phyloP scores from a whole-genome alignment of 257 asterid species.

The Anisodus tanguticus region DNA sequence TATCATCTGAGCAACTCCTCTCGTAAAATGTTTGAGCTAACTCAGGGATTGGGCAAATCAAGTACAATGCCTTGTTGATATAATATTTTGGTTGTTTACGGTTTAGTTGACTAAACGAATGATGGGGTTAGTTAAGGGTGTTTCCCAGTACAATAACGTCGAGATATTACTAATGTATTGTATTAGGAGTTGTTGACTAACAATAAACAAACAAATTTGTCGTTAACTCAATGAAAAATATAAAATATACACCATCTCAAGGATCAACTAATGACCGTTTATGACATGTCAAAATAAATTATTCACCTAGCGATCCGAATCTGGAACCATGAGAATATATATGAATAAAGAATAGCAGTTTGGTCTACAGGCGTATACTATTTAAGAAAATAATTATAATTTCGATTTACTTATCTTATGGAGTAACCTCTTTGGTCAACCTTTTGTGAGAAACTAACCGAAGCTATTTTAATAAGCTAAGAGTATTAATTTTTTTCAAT shows the following conservation, averaged over 20 bases:
- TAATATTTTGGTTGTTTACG: neutral
- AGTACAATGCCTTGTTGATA: neutral
- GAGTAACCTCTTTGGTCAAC: too few species aligned
- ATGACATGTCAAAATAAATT: neutral
- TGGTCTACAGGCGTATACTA: neutral
- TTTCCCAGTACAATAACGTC: neutral
- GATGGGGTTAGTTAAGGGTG: neutral
- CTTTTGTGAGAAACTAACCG: too few species aligned
- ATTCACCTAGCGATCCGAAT: neutral
- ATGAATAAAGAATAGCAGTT: too few species aligned
- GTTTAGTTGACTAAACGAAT: slow-evolving; percentile 19
- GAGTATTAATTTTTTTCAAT: too few species aligned
- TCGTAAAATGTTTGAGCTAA: neutral
- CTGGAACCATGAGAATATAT: neutral
- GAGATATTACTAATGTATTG: neutral
- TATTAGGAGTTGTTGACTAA: slow-evolving; percentile 11
- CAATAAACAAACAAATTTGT: neutral
- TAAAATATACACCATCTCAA: neutral
- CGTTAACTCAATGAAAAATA: neutral
- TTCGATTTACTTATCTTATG: neutral
- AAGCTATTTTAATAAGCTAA: too few species aligned
- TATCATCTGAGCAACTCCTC: too few species aligned
- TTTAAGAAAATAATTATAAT: neutral
- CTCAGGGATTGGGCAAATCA: neutral
- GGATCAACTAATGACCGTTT: neutral